These are phyloP conservation scores for Cystobasidium sp. DNA, from an alignment of 1,284 basidiomycete genomes.

Conservation along the genomic window DNA sequence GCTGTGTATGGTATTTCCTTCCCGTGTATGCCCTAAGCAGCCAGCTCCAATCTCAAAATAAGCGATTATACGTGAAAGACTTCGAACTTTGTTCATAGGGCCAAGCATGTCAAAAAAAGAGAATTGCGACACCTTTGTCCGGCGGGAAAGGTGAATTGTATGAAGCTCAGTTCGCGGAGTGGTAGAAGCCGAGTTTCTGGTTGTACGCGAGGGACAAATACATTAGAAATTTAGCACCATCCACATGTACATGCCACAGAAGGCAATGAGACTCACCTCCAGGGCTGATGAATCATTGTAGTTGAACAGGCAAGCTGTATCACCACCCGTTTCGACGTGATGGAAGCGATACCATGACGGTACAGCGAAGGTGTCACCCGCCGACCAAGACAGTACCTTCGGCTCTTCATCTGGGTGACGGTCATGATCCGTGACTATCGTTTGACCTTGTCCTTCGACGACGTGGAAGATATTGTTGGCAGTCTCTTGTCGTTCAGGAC, in stretches of 20 bases:
- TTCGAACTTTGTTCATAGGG: too few relatives aligned
- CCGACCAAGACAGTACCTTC: conserved; percentile 30
- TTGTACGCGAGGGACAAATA: not conserved
- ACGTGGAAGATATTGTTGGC: conserved; percentile 44
- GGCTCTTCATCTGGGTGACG: conserved; percentile 19
- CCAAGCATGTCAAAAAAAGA: too few relatives aligned
- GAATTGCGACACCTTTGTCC: not conserved
- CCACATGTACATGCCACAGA: not conserved
- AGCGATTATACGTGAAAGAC: too few relatives aligned
- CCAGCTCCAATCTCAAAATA: too few relatives aligned
- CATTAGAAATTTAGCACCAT: not conserved
- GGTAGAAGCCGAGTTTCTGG: conserved; percentile 31
- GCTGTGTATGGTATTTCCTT: too few relatives aligned
- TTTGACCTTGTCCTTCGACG: conserved; percentile 33
- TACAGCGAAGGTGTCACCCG: conserved; percentile 31
- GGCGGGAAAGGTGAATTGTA: not conserved
- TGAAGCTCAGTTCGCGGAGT: not conserved
- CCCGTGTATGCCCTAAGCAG: too few relatives aligned
- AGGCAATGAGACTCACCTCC: conserved; percentile 4
- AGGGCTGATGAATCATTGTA: conserved; percentile 40
- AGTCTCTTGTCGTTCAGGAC: conserved; percentile 25
- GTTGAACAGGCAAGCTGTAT: conserved; percentile 32
- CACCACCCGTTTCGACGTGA: conserved; percentile 18
- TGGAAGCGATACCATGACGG: conserved; percentile 37
- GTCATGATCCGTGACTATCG: conserved; percentile 18